phyloP scores from a whole-genome alignment of 2,329 filamentous ascomycete species.

The Ceratocystis albifundus region DNA sequence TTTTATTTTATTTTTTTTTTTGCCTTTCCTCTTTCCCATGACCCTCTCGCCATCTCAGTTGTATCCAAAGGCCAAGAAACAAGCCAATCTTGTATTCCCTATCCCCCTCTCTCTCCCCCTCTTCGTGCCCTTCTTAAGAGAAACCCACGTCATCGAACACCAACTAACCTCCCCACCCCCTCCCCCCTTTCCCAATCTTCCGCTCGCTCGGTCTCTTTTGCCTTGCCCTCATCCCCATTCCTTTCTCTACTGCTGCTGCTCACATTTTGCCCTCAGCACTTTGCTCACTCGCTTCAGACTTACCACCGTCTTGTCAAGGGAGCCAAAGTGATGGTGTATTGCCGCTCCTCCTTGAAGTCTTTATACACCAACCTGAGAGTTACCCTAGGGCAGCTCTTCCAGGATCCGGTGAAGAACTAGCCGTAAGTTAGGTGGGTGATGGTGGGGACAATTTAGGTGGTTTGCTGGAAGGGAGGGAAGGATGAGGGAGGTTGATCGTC shows the following conservation, averaged over 20 bases:
- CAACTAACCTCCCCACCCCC: neutral
- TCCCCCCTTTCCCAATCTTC: neutral
- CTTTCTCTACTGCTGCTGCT: neutral
- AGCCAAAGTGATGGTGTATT: neutral
- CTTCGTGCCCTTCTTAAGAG: neutral
- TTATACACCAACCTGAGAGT: constrained; percentile 3
- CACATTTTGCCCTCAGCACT: neutral
- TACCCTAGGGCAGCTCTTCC: constrained; percentile 10
- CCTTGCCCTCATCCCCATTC: neutral
- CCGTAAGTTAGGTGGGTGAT: neutral
- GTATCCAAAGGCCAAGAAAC: neutral
- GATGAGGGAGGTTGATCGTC: neutral
- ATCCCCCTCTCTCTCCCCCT: neutral
- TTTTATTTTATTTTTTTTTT: too few relatives aligned
- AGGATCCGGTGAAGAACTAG: neutral
- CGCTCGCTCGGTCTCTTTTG: neutral
- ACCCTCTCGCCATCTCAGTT: neutral
- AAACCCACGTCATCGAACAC: too few relatives aligned
- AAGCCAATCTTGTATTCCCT: neutral
- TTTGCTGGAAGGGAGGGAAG: constrained; percentile 2
- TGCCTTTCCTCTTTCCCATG: neutral
- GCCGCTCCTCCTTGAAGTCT: neutral
- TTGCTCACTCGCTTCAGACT: neutral
- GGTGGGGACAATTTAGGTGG: neutral
- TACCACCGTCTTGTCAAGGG: neutral